These are phyloP conservation scores for Periconia digitata DNA, from an alignment of 2,329 filamentous ascomycete species.

Conservation along the genomic window DNA sequence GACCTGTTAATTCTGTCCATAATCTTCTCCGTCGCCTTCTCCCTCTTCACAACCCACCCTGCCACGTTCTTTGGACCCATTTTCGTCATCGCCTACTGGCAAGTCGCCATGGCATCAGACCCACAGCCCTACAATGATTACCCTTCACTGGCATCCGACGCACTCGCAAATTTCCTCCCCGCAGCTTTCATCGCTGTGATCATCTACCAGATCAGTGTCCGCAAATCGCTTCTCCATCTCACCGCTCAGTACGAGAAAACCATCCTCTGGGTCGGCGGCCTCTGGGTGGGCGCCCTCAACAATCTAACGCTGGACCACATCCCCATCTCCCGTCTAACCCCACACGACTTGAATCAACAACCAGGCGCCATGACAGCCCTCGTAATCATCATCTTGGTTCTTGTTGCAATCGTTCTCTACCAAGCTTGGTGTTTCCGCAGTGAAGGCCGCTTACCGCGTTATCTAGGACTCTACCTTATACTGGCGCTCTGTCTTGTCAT, in stretches of 20 bases:
- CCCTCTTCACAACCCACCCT: constrained; percentile 33
- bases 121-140: constrained; percentile 33
- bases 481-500: constrained; percentile 81
- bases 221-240: constrained; percentile 28
- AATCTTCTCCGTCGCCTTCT: constrained; percentile 33
- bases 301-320: constrained; percentile 39
- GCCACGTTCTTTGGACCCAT: constrained; percentile 31
- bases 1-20: constrained; percentile 35
- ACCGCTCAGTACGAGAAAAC: constrained; percentile 41
- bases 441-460: constrained; percentile 61
- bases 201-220: constrained; percentile 32
- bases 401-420: constrained; percentile 29
- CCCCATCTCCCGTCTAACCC: constrained; percentile 38
- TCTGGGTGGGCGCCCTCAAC: constrained; percentile 38
- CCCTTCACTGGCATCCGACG: constrained; percentile 32
- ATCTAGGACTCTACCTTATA: constrained; percentile 76
- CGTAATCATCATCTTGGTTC: constrained; percentile 32
- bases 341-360: constrained; percentile 40
- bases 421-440: constrained; percentile 38
- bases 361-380: constrained; percentile 41
- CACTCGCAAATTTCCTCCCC: constrained; percentile 36
- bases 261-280: constrained; percentile 38
- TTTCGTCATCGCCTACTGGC: constrained; percentile 37
- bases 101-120: constrained; percentile 41
- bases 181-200: constrained; percentile 32